A percentile compares a stretch with the other conserved stretches of the same genome.
Evolutionary conservation across 495 filamentous ascomycete species (phyloP).

Genomic region (Astrocystis sublimbata): DNA sequence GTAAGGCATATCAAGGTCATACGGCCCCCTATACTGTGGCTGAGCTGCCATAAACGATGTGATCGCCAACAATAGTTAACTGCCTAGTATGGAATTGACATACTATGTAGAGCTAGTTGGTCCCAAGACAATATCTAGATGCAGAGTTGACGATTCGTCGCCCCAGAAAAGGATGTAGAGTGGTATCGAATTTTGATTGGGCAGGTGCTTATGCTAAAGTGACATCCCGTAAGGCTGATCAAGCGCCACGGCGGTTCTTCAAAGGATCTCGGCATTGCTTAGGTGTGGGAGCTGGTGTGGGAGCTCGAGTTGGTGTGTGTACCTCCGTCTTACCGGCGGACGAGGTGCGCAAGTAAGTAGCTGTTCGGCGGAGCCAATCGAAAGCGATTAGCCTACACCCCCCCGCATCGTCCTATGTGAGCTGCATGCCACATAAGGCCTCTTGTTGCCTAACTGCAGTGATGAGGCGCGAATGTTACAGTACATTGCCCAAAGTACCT

Average conservation of each 20-base stretch:
- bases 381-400: not conserved
- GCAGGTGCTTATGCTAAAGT: constrained; percentile 14
- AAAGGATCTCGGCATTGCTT: constrained; percentile 19
- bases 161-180: not conserved
- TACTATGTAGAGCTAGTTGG: not conserved
- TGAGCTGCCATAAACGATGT: not conserved
- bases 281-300: constrained; percentile 10
- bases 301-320: too few relatives aligned
- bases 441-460: not conserved
- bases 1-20: too few relatives aligned
- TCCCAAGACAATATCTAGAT: constrained; percentile 3
- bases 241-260: not conserved
- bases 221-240: constrained; percentile 21
- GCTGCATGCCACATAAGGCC: constrained; percentile 3
- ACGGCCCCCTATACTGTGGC: not conserved
- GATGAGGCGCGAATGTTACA: constrained; percentile 1
- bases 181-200: constrained; percentile 9
- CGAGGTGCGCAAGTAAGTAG: not conserved
- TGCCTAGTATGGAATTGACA: not conserved
- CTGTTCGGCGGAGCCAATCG: constrained; percentile 6
- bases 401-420: not conserved
- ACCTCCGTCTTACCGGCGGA: not conserved
- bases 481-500: not conserved
- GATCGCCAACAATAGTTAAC: not conserved
- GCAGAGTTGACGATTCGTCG: constrained; percentile 11